Evolutionary conservation across 371 early-diverging fungal genomes (phyloP).

Genomic region (Mucor mucedo): DNA sequence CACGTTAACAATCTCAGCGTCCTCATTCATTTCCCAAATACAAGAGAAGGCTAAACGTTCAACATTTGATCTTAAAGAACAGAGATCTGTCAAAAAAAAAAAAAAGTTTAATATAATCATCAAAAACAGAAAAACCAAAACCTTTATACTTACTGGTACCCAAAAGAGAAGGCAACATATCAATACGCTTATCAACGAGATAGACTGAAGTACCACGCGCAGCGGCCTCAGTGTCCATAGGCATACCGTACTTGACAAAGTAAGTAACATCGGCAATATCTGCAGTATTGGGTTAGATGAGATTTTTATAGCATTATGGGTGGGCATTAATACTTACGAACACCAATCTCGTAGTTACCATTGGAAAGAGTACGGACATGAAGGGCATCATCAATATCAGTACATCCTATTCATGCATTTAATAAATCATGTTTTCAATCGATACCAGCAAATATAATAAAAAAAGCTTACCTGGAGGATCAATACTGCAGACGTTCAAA

Average conservation of each 20-base stretch:
- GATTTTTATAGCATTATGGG: not conserved
- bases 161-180: constrained; percentile 93
- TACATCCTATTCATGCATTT: constrained; percentile 68
- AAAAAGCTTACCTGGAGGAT: constrained; percentile 80
- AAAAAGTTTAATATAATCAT: constrained; percentile 18
- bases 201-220: constrained; percentile 96
- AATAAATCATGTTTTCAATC: too few species aligned
- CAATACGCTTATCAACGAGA: constrained; percentile 94
- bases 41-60: constrained; percentile 94
- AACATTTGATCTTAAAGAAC: constrained; percentile 89
- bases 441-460: too few species aligned
- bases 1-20: constrained; percentile 78
- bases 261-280: constrained; percentile 98
- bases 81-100: constrained; percentile 58
- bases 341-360: constrained; percentile 90
- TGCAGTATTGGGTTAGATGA: constrained; percentile 11
- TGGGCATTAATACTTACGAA: constrained; percentile 61
- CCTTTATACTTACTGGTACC: constrained; percentile 62
- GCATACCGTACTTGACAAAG: constrained; percentile 87
- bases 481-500: constrained; percentile 94
- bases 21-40: constrained; percentile 76
- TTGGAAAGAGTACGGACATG: constrained; percentile 85
- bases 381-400: constrained; percentile 99
- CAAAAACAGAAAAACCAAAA: not conserved
- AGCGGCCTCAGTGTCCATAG: constrained; percentile 90